Evolutionary conservation across 495 filamentous ascomycete species (phyloP).

Genomic region (Glarea lozoyensis): DNA sequence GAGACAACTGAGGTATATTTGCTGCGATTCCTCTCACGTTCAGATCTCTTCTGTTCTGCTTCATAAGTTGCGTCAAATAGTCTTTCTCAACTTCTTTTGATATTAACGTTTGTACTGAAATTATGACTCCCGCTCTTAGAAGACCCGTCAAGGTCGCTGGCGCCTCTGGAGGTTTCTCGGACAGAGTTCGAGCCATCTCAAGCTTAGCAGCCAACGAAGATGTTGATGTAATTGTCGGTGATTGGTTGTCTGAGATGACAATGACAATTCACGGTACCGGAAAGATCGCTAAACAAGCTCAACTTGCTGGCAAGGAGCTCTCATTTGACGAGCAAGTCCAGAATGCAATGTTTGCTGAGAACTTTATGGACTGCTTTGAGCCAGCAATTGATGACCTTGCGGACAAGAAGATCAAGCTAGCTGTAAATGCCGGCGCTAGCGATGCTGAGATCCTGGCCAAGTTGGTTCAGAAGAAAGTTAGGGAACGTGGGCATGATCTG

Average conservation of each 20-base stretch:
- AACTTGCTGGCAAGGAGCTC: not conserved
- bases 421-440: conserved; percentile 48
- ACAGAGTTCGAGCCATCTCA: not conserved
- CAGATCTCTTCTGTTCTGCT: too few relatives aligned
- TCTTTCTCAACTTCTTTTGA: too few relatives aligned
- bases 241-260: conserved; percentile 41
- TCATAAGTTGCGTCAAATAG: too few relatives aligned
- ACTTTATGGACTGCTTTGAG: conserved; percentile 43
- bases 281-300: not conserved
- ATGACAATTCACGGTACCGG: conserved; percentile 9
- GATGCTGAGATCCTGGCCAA: conserved; percentile 40
- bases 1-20: too few relatives aligned
- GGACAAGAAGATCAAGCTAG: conserved; percentile 43
- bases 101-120: too few relatives aligned
- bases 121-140: not conserved
- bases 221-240: conserved; percentile 46
- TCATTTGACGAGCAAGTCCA: not conserved
- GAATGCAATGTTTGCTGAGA: conserved; percentile 32
- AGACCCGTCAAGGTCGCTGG: not conserved
- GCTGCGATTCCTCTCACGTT: too few relatives aligned
- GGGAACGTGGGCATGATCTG: conserved; percentile 14
- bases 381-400: conserved; percentile 43
- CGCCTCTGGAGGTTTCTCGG: not conserved
- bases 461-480: conserved; percentile 34
- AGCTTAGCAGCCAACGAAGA: conserved; percentile 17